Conservation (phyloP, 2,329 filamentous ascomycete species). For the Diatrype stigma region DNA sequence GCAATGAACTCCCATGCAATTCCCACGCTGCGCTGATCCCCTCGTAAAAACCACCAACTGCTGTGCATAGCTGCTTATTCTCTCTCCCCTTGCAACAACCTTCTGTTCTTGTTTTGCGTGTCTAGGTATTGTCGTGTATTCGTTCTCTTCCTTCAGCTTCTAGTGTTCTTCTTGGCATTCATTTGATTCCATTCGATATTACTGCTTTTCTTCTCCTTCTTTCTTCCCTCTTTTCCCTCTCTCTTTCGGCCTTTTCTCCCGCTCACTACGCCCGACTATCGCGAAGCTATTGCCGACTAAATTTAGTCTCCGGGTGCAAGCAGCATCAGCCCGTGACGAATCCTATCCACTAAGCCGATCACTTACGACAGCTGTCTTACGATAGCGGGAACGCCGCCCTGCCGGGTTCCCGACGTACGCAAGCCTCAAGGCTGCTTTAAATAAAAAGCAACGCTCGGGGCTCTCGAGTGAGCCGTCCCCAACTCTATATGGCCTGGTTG, state of each 20-base stretch:
- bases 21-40: neutral
- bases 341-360: neutral
- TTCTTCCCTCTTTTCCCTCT: neutral
- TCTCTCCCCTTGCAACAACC: no score
- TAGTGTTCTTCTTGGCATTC: neutral
- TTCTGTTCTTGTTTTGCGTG: no score
- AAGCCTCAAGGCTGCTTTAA: no score
- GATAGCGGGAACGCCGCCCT: neutral
- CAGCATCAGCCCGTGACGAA: neutral
- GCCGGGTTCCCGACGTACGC: neutral
- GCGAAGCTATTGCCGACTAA: no score
- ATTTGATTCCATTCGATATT: neutral
- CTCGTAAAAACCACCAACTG: neutral
- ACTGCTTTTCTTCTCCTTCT: neutral
- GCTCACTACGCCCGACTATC: neutral
- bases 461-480: neutral
- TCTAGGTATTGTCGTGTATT: no score
- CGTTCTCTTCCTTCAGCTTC: no score
- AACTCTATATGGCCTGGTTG: neutral
- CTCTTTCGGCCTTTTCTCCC: neutral
- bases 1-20: neutral
- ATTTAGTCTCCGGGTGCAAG: no score
- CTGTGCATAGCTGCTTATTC: neutral
- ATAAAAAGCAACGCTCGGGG: neutral
- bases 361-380: neutral